Conservation (phyloP, 306 rosid species). For the Glycine latifolia region DNA sequence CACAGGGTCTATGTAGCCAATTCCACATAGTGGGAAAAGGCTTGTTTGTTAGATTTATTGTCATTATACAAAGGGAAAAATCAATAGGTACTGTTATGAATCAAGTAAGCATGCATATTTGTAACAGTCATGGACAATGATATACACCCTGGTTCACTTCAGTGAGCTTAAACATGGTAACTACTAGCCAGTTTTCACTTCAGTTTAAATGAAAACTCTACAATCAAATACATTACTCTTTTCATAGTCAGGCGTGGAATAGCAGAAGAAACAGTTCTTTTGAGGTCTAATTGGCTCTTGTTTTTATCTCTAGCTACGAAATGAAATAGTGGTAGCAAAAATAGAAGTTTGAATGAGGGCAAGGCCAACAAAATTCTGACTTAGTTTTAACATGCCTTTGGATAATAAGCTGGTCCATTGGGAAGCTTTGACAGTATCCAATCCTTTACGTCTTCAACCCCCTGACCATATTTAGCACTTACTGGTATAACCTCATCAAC, state of each 20-base stretch:
- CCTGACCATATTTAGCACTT: constrained; percentile 96
- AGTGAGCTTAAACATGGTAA: constrained; percentile 17
- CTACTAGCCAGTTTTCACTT: constrained; percentile 29
- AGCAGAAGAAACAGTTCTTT: constrained; percentile 32
- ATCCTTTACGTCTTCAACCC: constrained; percentile 88
- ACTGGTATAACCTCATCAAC: constrained; percentile 97
- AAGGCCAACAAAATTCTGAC: constrained; percentile 26
- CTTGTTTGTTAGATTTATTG: not conserved
- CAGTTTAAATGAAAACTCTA: constrained; percentile 22
- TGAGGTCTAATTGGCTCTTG: not conserved
- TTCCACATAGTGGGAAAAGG: not conserved
- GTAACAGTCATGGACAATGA: constrained; percentile 12
- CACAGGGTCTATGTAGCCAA: not conserved
- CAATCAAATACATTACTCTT: constrained; percentile 39
- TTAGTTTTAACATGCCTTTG: constrained; percentile 68
- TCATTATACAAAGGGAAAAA: not conserved
- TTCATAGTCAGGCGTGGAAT: constrained; percentile 19
- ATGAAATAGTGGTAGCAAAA: constrained; percentile 32
- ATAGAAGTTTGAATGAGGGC: constrained; percentile 28
- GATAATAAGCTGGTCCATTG: constrained; percentile 87
- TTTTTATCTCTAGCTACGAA: constrained; percentile 30
- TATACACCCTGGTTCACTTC: not conserved
- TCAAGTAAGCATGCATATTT: not conserved
- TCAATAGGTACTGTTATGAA: too few species aligned
- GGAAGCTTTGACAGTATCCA: constrained; percentile 97